Conservation (phyloP, 768 basidiomycete species). For the Phaeotremella skinneri region DNA sequence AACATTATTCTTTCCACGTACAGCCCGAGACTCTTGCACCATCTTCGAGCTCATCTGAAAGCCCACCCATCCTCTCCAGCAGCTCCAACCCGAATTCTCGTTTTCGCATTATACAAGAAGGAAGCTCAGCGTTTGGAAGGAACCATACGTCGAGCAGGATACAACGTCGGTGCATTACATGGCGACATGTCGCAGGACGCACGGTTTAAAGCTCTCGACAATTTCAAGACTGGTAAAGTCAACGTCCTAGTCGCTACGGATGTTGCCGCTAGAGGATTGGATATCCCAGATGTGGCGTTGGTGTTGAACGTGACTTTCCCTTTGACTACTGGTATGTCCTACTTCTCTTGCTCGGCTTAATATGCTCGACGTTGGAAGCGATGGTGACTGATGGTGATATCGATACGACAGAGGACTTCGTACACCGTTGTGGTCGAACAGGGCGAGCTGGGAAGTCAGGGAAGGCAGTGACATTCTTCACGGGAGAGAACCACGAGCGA, state of each 20-base stretch:
- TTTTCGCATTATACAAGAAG: slow-evolving; percentile 97
- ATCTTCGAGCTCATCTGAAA: slow-evolving; percentile 53
- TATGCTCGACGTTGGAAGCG: background rate
- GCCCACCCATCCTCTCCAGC: slow-evolving; percentile 53
- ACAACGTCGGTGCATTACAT: slow-evolving; percentile 76
- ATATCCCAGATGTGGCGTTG: slow-evolving; percentile 90
- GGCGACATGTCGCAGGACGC: slow-evolving; percentile 86
- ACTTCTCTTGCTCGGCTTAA: background rate
- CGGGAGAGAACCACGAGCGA: slow-evolving; percentile 81
- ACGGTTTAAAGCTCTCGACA: slow-evolving; percentile 78
- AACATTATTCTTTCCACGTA: background rate
- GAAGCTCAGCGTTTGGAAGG: slow-evolving; percentile 88
- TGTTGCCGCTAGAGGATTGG: slow-evolving; percentile 92
- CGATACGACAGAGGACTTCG: slow-evolving; percentile 42
- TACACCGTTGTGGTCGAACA: slow-evolving; percentile 53
- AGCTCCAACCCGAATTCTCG: slow-evolving; percentile 67
- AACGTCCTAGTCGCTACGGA: slow-evolving; percentile 91
- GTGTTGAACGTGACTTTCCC: slow-evolving; percentile 98
- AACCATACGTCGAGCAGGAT: slow-evolving; percentile 70
- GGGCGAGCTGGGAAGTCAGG: slow-evolving; percentile 87
- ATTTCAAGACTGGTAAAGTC: slow-evolving; percentile 77
- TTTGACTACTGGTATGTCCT: slow-evolving; percentile 78
- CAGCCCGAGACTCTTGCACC: slow-evolving; percentile 48
- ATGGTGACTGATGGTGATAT: slow-evolving; percentile 3
- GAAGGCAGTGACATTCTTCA: slow-evolving; percentile 94